Conservation (phyloP, 2,329 filamentous ascomycete species). For the Xylaria sp. region DNA sequence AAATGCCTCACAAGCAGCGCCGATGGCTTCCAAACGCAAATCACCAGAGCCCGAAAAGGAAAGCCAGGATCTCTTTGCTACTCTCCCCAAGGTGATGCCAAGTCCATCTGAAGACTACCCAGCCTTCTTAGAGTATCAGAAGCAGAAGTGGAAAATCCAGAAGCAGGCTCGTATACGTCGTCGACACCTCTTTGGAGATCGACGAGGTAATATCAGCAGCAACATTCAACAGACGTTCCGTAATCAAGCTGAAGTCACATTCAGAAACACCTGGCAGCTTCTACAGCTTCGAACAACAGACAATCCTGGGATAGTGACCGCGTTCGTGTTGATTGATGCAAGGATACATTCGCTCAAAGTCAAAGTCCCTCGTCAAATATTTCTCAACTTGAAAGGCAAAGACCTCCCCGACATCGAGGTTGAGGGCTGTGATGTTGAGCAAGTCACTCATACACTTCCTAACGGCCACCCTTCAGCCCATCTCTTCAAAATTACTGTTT, state of each 20-base stretch:
- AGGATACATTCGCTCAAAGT: constrained; percentile 90
- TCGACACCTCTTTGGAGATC: constrained; percentile 91
- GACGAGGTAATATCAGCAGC: constrained; percentile 67
- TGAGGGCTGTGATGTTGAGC: constrained; percentile 84
- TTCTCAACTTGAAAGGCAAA: constrained; percentile 86
- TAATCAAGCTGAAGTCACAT: constrained; percentile 88
- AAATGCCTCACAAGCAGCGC: constrained; percentile 60
- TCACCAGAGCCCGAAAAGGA: constrained; percentile 69
- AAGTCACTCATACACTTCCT: constrained; percentile 89
- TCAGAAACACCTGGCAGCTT: constrained; percentile 93
- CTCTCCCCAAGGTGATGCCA: constrained; percentile 83
- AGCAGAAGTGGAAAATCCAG: constrained; percentile 98
- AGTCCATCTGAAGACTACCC: constrained; percentile 84
- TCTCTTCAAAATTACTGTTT: constrained; percentile 90
- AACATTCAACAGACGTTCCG: constrained; percentile 77
- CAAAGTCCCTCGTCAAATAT: constrained; percentile 86
- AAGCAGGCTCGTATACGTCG: constrained; percentile 85
- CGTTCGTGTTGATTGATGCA: constrained; percentile 89
- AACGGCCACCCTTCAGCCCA: constrained; percentile 95
- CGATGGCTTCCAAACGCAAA: constrained; percentile 70
- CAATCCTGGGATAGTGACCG: constrained; percentile 82
- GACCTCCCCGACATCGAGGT: constrained; percentile 90
- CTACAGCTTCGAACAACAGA: constrained; percentile 85
- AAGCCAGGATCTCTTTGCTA: constrained; percentile 77
- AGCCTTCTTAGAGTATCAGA: constrained; percentile 90